A percentile compares a stretch with the other conserved stretches of the same genome.
Conservation (phyloP, 2,329 filamentous ascomycete species). For the Penicillium sp. region DNA sequence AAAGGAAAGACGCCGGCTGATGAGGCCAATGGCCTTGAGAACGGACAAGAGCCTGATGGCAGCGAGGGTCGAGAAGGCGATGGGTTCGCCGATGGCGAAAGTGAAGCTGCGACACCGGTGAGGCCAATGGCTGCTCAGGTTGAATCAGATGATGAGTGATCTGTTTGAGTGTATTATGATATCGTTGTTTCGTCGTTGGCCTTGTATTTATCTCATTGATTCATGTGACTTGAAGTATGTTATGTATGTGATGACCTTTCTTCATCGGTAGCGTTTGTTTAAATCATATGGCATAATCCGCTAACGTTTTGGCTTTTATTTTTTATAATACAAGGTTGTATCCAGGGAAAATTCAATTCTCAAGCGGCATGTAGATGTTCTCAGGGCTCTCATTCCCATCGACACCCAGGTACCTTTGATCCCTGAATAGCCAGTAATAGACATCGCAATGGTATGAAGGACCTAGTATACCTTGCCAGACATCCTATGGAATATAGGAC, state of each 20-base stretch:
- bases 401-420: no score
- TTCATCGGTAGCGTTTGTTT: not conserved
- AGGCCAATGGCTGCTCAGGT: conserved; percentile 3
- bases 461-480: no score
- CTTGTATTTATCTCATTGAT: not conserved
- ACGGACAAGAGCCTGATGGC: not conserved
- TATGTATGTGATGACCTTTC: not conserved
- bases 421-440: no score
- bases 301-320: not conserved
- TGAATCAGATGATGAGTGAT: not conserved
- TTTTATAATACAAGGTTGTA: not conserved
- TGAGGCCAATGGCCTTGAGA: not conserved
- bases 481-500: no score
- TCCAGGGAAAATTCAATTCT: not conserved
- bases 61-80: not conserved
- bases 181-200: not conserved
- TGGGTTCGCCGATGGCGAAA: conserved; percentile 5
- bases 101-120: not conserved
- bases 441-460: no score
- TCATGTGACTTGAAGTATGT: not conserved
- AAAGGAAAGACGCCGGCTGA: not conserved
- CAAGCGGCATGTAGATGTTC: not conserved
- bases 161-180: not conserved
- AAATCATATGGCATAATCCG: not conserved
- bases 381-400: no score